Conservation (phyloP, 306 rosid species). For the Carpinus viminea region DNA sequence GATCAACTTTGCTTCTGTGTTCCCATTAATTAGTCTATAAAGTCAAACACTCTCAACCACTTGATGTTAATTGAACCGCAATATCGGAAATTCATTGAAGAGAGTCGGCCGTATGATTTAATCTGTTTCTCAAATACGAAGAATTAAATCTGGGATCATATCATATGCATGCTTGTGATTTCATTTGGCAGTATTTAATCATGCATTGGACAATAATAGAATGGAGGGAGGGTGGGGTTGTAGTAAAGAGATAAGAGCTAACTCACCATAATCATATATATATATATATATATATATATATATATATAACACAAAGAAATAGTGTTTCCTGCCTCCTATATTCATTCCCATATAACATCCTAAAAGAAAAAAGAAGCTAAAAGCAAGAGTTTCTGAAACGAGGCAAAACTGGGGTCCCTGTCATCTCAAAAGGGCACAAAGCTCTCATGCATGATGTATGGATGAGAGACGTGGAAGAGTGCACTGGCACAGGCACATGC, state of each 20-base stretch:
- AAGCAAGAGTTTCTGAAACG: conserved; percentile 15
- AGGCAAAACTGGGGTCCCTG: conserved; percentile 37
- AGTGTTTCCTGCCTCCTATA: conserved; percentile 17
- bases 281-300: too few relatives aligned
- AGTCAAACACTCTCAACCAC: background rate
- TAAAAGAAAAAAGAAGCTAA: background rate
- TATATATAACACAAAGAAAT: too few relatives aligned
- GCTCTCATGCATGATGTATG: conserved; percentile 26
- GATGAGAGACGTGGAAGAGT: conserved; percentile 38
- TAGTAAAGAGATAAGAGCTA: background rate
- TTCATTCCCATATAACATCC: conserved; percentile 16
- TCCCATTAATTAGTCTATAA: background rate
- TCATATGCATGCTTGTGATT: background rate
- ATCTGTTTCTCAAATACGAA: too few relatives aligned
- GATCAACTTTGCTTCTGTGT: too few relatives aligned
- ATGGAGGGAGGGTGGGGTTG: background rate
- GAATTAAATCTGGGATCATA: background rate
- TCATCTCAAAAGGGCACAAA: conserved; percentile 45
- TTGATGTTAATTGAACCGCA: background rate
- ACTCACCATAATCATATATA: background rate
- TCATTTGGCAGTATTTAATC: background rate
- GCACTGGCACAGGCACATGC: conserved; percentile 53
- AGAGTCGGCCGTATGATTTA: too few relatives aligned
- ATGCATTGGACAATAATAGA: background rate
- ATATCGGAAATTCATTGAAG: background rate